These are phyloP conservation scores for Smittium culicis DNA, from an alignment of 371 early-diverging fungal species.

Conservation along the genomic window DNA sequence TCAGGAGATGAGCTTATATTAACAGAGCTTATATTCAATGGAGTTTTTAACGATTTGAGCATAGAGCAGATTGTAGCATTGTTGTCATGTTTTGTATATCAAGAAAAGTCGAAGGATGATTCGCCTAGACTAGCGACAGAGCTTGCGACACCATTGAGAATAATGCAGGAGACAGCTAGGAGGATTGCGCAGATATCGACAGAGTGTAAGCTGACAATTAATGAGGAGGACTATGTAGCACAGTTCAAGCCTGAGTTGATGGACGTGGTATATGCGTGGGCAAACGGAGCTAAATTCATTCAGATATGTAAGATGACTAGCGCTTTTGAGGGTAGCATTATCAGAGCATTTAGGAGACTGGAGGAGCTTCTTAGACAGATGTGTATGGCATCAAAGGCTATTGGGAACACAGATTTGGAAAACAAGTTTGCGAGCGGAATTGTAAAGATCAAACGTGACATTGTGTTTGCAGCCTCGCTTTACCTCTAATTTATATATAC, in stretches of 20 bases:
- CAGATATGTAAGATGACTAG: slow-evolving; percentile 95
- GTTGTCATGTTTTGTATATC: slow-evolving; percentile 89
- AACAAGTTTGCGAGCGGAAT: slow-evolving; percentile 93
- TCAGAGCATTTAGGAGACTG: slow-evolving; percentile 85
- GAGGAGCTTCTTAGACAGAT: slow-evolving; percentile 97
- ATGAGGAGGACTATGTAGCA: slow-evolving; percentile 66
- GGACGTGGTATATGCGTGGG: slow-evolving; percentile 97
- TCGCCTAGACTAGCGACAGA: slow-evolving; percentile 48
- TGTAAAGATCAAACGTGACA: slow-evolving; percentile 93
- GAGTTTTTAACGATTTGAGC: slow-evolving; percentile 87
- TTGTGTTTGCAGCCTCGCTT: slow-evolving; percentile 95
- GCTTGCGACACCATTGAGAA: slow-evolving; percentile 56
- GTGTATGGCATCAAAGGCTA: slow-evolving; percentile 84
- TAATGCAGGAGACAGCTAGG: slow-evolving; percentile 77
- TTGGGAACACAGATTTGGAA: slow-evolving; percentile 96
- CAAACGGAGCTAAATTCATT: slow-evolving; percentile 83
- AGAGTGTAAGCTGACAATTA: slow-evolving; percentile 67
- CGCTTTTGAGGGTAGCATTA: slow-evolving; percentile 95
- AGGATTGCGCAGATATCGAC: slow-evolving; percentile 74
- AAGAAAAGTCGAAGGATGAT: slow-evolving; percentile 54
- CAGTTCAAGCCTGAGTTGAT: slow-evolving; percentile 81
- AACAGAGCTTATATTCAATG: slow-evolving; percentile 98
- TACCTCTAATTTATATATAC: slow-evolving; percentile 88
- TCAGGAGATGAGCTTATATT: slow-evolving; percentile 94
- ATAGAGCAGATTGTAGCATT: slow-evolving; percentile 84